Evolutionary conservation across 805 yeast genomes (phyloP).

Genomic region (Candida coleopterorum): DNA sequence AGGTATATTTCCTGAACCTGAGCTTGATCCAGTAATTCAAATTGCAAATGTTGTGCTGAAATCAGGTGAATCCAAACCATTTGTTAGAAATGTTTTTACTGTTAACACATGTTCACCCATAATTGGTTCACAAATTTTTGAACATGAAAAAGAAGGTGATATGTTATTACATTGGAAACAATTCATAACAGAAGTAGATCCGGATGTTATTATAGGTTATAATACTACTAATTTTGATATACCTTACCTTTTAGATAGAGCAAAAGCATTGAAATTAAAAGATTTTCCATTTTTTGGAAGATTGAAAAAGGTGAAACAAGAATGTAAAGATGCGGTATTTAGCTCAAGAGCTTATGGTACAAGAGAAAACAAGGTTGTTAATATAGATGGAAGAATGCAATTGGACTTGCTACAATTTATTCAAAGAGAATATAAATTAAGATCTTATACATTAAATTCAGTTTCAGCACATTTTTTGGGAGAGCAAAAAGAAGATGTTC

Average conservation of each 20-base stretch:
- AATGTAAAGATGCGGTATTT: conserved; percentile 74
- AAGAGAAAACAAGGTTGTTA: conserved; percentile 83
- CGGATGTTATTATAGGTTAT: conserved; percentile 96
- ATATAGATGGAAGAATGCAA: conserved; percentile 95
- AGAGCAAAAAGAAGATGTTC: conserved; percentile 98
- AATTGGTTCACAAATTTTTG: conserved; percentile 86
- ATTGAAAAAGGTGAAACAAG: conserved; percentile 62
- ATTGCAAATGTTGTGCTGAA: conserved; percentile 91
- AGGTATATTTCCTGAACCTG: conserved; percentile 95
- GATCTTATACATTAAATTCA: conserved; percentile 92
- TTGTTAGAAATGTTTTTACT: conserved; percentile 91
- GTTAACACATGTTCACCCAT: conserved; percentile 88
- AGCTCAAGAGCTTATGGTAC: conserved; percentile 96
- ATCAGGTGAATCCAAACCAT: conserved; percentile 82
- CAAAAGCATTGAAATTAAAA: conserved; percentile 60
- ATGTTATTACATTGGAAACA: conserved; percentile 85
- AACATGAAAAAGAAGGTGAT: conserved; percentile 68
- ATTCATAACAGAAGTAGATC: conserved; percentile 79
- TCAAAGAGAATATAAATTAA: conserved; percentile 89
- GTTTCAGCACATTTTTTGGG: conserved; percentile 91
- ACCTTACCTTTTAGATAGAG: conserved; percentile 88
- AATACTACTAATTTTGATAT: conserved; percentile 92
- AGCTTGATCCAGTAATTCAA: conserved; percentile 90
- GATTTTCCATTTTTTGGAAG: conserved; percentile 88
- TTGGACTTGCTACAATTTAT: conserved; percentile 87